Percentiles rank a stretch among this genome's conserved stretches.
These are phyloP conservation scores for Clarireedia sp. DNA, from an alignment of 2,329 filamentous ascomycete species.

Conservation along the genomic window DNA sequence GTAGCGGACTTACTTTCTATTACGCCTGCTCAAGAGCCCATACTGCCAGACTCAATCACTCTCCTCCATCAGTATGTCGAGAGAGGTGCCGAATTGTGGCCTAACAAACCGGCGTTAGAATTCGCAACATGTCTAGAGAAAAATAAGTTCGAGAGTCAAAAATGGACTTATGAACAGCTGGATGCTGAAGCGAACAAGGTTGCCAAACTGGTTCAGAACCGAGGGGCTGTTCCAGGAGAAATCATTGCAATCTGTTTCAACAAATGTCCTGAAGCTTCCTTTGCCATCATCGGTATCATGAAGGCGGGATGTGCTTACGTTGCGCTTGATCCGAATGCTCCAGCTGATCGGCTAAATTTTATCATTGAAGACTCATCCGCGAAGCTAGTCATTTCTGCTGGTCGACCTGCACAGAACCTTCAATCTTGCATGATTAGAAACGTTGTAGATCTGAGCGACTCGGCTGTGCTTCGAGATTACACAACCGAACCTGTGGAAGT, in stretches of 20 bases:
- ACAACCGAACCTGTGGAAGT: constrained; percentile 21
- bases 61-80: constrained; percentile 78
- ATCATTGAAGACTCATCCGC: constrained; percentile 55
- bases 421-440: constrained; percentile 14
- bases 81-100: constrained; percentile 43
- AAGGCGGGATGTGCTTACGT: constrained; percentile 33
- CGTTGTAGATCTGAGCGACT: constrained; percentile 25
- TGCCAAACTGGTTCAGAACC: constrained; percentile 51
- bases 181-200: constrained; percentile 64
- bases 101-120: constrained; percentile 62
- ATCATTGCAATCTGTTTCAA: constrained; percentile 34
- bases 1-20: constrained; percentile 51
- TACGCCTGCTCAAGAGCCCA: constrained; percentile 49
- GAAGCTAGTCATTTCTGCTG: constrained; percentile 52
- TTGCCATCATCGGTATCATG: constrained; percentile 31
- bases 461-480: constrained; percentile 9
- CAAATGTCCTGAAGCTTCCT: constrained; percentile 32
- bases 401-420: constrained; percentile 35
- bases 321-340: constrained; percentile 33
- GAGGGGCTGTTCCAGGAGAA: constrained; percentile 44
- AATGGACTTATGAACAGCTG: constrained; percentile 71
- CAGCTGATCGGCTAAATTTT: constrained; percentile 27
- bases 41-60: constrained; percentile 45
- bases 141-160: constrained; percentile 37
- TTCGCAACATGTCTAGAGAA: constrained; percentile 56